These are phyloP conservation scores for Venturia asperata DNA, from an alignment of 2,329 filamentous ascomycete species.

Conservation along the genomic window DNA sequence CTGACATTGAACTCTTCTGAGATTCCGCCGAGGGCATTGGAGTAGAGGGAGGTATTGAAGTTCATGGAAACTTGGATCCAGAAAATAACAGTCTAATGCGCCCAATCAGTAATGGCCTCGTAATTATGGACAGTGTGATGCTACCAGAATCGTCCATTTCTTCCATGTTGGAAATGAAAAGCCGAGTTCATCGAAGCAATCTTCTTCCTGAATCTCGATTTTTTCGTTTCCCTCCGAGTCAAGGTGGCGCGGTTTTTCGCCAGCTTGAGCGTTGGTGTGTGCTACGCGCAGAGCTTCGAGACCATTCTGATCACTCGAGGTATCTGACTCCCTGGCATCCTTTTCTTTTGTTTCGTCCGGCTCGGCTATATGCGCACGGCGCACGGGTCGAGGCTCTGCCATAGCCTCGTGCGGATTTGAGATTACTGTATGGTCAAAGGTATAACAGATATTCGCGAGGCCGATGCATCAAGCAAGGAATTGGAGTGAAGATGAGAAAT, in stretches of 20 bases:
- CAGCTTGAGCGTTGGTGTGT: slow-evolving; percentile 2
- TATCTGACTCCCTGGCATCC: neutral
- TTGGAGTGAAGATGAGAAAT: neutral
- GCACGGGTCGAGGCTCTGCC: slow-evolving; percentile 1
- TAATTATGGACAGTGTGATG: neutral
- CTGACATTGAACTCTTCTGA: slow-evolving; percentile 41
- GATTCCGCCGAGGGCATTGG: slow-evolving; percentile 41
- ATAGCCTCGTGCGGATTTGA: neutral
- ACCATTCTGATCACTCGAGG: slow-evolving; percentile 12
- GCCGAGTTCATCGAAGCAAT: slow-evolving; percentile 60
- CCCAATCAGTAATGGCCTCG: slow-evolving; percentile 35
- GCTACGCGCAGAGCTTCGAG: slow-evolving; percentile 3
- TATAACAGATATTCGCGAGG: neutral
- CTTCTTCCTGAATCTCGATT: slow-evolving; percentile 44
- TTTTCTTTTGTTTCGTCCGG: neutral
- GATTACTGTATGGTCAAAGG: neutral
- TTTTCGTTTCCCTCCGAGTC: slow-evolving; percentile 23
- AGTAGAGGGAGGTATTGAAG: slow-evolving; percentile 48
- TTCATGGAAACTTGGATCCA: slow-evolving; percentile 50
- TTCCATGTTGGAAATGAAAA: slow-evolving; percentile 53
- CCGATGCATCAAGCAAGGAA: too few species aligned
- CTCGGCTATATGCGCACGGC: neutral
- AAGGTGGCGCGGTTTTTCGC: neutral
- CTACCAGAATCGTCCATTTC: slow-evolving; percentile 52
- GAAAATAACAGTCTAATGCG: slow-evolving; percentile 46